Conservation (phyloP, 257 asterid species). For the Fraxinus cuspidata region DNA sequence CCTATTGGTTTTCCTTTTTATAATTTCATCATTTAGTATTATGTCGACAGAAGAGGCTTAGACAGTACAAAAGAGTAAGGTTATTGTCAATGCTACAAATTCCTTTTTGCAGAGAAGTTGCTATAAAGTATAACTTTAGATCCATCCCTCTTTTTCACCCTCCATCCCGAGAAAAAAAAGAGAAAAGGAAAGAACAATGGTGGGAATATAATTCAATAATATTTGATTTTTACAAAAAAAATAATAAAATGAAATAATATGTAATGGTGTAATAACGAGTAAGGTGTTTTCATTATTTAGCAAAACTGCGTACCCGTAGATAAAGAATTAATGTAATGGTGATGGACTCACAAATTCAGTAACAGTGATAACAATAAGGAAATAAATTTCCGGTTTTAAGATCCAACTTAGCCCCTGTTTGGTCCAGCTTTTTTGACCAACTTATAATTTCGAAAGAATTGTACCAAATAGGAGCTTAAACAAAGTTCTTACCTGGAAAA, state of each 20-base stretch:
- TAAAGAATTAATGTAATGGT: neutral
- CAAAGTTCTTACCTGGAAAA: conserved; percentile 54
- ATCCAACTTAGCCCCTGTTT: no score
- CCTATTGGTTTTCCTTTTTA: conserved; percentile 31
- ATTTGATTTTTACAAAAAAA: no score
- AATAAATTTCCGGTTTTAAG: neutral
- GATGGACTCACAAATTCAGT: no score
- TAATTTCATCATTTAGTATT: conserved; percentile 32
- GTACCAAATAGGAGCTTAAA: no score
- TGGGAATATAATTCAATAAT: no score
- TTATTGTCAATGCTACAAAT: conserved; percentile 28
- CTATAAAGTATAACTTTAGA: conserved; percentile 22
- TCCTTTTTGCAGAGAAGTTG: conserved; percentile 41
- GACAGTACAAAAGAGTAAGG: conserved; percentile 23
- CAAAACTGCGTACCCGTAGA: neutral
- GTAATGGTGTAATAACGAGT: neutral
- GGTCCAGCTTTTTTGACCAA: no score
- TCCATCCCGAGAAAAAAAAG: neutral
- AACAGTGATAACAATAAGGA: no score
- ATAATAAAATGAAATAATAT: neutral
- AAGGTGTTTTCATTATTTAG: neutral
- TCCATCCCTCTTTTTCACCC: conserved; percentile 9
- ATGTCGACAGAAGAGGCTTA: conserved; percentile 32
- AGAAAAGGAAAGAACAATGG: neutral
- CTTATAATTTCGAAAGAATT: no score